These are phyloP conservation scores for Chytriomyces sp. DNA, from an alignment of 192 early-diverging fungal genomes.

Conservation along the genomic window DNA sequence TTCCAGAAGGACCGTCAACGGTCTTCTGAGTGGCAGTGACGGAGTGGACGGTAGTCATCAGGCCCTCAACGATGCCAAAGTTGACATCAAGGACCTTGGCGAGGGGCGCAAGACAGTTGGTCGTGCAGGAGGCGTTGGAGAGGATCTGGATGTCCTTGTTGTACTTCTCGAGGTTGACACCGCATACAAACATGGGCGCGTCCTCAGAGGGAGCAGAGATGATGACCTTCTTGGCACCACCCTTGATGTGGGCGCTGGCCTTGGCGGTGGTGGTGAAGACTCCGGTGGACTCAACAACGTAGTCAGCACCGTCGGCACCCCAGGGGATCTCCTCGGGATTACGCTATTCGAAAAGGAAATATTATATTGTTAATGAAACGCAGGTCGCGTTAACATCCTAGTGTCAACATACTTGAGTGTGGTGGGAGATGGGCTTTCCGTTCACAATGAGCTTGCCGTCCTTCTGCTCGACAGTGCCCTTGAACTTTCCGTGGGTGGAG, in stretches of 20 bases:
- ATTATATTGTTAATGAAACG: too few species aligned
- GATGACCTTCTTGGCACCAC: constrained; percentile 98
- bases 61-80: constrained; percentile 93
- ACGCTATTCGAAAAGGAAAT: too few species aligned
- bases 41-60: constrained; percentile 99
- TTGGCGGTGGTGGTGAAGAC: constrained; percentile 94
- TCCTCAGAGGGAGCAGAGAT: constrained; percentile 96
- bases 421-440: constrained; percentile 77
- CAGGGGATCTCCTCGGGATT: constrained; percentile 90
- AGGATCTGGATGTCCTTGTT: constrained; percentile 79
- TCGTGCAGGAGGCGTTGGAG: constrained; percentile 99
- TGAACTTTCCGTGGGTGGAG: constrained; percentile 96
- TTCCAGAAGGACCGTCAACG: constrained; percentile 94
- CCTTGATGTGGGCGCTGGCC: constrained; percentile 81
- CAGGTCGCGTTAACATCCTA: too few species aligned
- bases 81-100: constrained; percentile 96
- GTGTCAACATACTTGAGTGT: too few species aligned
- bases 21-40: constrained; percentile 99
- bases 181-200: constrained; percentile 95
- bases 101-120: constrained; percentile 98
- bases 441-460: constrained; percentile 92
- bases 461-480: constrained; percentile 77
- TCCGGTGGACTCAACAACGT: constrained; percentile 98
- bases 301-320: constrained; percentile 77
- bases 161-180: constrained; percentile 95